Conservation (phyloP, 1,284 basidiomycete species). For the Nidula niveotomentosa region DNA sequence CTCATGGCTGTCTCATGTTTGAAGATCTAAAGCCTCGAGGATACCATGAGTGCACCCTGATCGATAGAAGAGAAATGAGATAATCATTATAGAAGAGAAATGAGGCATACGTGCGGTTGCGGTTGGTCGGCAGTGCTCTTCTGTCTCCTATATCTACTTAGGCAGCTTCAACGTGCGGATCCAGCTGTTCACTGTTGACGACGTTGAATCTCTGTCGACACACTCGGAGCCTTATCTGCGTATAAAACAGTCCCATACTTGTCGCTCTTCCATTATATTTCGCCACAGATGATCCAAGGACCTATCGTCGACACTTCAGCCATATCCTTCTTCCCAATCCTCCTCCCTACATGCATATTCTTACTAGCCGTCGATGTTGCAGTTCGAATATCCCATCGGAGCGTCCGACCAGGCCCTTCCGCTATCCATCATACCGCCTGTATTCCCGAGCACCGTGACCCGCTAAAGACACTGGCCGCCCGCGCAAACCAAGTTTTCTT, state of each 20-base stretch:
- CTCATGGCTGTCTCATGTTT: background rate
- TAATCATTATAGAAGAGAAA: slow-evolving; percentile 10
- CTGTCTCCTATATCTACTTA: slow-evolving; percentile 2
- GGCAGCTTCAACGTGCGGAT: background rate
- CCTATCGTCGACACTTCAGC: no score
- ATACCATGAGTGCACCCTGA: slow-evolving; percentile 5
- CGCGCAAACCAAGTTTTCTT: background rate
- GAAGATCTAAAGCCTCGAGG: background rate
- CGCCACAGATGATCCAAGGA: no score
- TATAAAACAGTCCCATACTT: background rate
- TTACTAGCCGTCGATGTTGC: slow-evolving; percentile 28
- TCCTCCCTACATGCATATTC: slow-evolving; percentile 23
- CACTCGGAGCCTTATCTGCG: slow-evolving; percentile 1
- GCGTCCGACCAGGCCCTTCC: background rate
- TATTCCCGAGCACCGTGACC: background rate
- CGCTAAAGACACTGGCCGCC: background rate
- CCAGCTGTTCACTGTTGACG: no score
- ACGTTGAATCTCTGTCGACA: background rate
- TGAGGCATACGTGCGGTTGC: slow-evolving; percentile 15
- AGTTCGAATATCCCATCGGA: slow-evolving; percentile 15
- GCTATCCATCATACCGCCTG: background rate
- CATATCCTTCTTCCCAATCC: slow-evolving; percentile 18
- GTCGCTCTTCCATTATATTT: no score
- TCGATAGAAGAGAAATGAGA: slow-evolving; percentile 7
- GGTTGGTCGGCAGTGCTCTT: background rate